Base-by-base conservation (phyloP, 805 yeast species). In the Jamesozyma hellenica region DNA sequence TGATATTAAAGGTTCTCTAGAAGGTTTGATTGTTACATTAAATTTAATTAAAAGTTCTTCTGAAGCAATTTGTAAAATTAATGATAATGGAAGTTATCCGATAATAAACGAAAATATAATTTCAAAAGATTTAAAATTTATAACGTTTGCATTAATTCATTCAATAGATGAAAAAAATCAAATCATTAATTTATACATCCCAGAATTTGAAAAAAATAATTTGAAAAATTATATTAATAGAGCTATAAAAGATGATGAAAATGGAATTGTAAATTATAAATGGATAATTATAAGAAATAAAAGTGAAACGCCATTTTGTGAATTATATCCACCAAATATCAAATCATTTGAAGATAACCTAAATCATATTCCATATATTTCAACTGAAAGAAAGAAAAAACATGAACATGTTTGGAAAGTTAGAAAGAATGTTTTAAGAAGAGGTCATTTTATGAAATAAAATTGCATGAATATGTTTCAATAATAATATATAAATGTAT, bases 241-340 rank as follows among this genome's bases (percentile, higher is more conserved):
- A 18, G 14, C 19, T 3, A 9, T 21, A 18, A 26, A 38, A 8
- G 12, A 25, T 12, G 12, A 34, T 2, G 28, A 53, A 1, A 47
- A 46, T 10, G 16, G 42, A 3, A 15, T 47, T 0, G 49, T 61
- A 7, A 27, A 2, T n/a, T 13, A 53, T 53, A 4, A 56, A 50
- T 48, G 75, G 39, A 44, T 82, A 0, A 40, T 83, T 2, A 66
- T 74, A 1, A 70, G 81, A 45, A 87, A 85, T 1, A 71, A 75
- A 33, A 74, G 82, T 0, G 84, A 78, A 36, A 59, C 80, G 2
- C 92, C 95, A 0, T 53, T 70, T 0, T 65, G 71, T 52, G 85
- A 77, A 44, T 39, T 79, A 1, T 69, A 16, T 53, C 66, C 51
- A 49, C 63, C 41, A 39, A 55, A 36, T 18, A 49, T 43, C 15